Evolutionary conservation across 371 early-diverging fungal species (phyloP), one percentile per base, ranked within the genome.

Genomic region (Apophysomyces elegans): DNA sequence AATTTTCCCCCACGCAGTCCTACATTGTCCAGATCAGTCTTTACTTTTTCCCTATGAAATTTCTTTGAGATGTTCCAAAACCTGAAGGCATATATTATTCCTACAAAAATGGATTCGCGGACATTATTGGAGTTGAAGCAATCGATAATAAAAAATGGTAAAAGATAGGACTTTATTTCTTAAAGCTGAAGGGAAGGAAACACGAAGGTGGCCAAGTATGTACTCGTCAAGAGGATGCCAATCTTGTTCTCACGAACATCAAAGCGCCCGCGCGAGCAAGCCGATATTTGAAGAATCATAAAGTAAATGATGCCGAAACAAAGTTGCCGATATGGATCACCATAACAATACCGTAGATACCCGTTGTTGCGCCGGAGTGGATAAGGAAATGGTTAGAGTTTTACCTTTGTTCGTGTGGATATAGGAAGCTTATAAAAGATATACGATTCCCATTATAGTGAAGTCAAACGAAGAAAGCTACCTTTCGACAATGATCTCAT

Each of bases 341-440:
- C 32, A 26, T 9, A 26, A 26, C 32, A 26, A 26, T 26, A 2
- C 5, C n/a, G 5, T 39, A 71, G 70, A 47, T 67, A 14, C 78
- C 78, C 14, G 66, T 77, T 12, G 37, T 75, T 9, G 61, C 68
- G 56, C 50, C 70, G 14, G 63, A 80, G 21, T 80, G 80, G 80
- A n/a, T 80, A 32, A 67, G 66, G 18, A 71, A 72, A 26, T 76
- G 77, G 80, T 80, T 60, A 46, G 59, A 11, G 21, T 43, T 2
- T 8, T 18, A 39, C 32, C 32, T 26, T 26, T 26, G 32, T 26
- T 37, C 43, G 36, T 21, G 41, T 62, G 41, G 5, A 56, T 14
- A 36, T 39, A 6, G 6, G n/a, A 50, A 39, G 16, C 63, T n/a
- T 11, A 36, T 37, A 13, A 16, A 13, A 13, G 8, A 12, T 54